A percentile compares a stretch with the other conserved stretches of the same genome.
phyloP scores from a whole-genome alignment of 306 rosid species.

The Cicer cuneatum region DNA sequence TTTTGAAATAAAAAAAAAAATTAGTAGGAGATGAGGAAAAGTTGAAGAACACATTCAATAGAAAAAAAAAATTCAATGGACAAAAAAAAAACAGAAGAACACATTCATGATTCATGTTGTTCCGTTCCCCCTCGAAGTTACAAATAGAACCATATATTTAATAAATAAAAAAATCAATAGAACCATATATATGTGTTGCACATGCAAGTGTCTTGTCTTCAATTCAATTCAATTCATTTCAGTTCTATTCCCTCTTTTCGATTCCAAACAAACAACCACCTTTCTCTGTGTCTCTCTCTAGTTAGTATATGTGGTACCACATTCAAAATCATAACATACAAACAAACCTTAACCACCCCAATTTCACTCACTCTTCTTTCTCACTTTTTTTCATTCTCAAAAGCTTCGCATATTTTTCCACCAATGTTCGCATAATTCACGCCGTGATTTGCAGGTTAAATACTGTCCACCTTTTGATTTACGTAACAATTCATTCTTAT shows the following conservation, averaged over 20 bases:
- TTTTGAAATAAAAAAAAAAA: no score
- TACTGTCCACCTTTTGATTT: conserved; percentile 15
- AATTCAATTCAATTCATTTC: neutral
- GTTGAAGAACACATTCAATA: no score
- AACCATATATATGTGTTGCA: no score
- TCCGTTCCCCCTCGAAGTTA: neutral
- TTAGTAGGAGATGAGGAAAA: no score
- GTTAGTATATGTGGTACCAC: neutral
- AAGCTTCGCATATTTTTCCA: neutral
- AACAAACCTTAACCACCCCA: no score
- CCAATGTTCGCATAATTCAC: conserved; percentile 12
- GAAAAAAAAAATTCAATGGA: no score
- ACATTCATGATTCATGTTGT: neutral
- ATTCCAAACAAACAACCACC: conserved; percentile 7
- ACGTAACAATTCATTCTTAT: neutral
- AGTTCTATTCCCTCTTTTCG: neutral
- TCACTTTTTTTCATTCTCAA: neutral
- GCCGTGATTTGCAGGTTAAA: conserved; percentile 29
- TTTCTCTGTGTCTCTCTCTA: neutral
- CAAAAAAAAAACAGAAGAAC: no score
- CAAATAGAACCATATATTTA: neutral
- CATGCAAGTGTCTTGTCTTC: neutral
- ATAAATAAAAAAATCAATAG: no score
- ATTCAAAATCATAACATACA: no score
- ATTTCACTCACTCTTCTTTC: neutral